Base-by-base conservation (phyloP, 768 basidiomycete genomes). In the Phylloporus sp. region DNA sequence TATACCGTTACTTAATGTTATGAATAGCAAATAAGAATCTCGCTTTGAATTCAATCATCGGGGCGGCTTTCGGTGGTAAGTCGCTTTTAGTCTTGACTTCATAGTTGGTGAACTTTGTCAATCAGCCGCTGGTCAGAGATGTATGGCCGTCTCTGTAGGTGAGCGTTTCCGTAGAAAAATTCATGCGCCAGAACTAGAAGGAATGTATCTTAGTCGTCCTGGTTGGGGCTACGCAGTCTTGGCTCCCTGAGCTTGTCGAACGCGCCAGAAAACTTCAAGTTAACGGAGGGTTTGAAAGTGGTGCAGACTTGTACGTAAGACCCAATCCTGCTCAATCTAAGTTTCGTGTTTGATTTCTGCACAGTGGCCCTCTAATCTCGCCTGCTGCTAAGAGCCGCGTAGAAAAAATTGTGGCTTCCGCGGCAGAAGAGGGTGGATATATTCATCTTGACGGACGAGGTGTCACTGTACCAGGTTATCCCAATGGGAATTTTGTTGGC, bases 91-190 rank as follows among this genome's bases (percentile, higher is more conserved):
- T 69, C 64, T 31, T 58, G 49, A 7, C 57, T 64, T 52, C 11
- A 18, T 43, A 46, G 34, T 27, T 38, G n/a, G 60, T 64, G 18
- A 66, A 65, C 49, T 38, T 12, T 66, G 55, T 57, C 32, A 23
- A 35, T 56, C 64, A 81, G 95, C 95, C 57, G 95, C 95, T 27
- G 95, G 95, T 12, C 95, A 98, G 68, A 81, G 97, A 51, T 98
- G 95, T 73, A 97, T 97, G 95, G 95, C 93, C 12, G 73, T 95
- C 38, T 95, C 93, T 12, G 92, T 95, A 28, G 88, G 91, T 88
- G 56, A 62, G 84, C 57, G 23, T 24, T 35, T 24, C 38, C 9
- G 45, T 12, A 9, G 15, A 24, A 34, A 16, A 40, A 8, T 36
- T 5, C 4, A 24, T 9, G 29, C 16, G 39, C 23, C 23, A 13